Evolutionary conservation across 2,329 filamentous ascomycete genomes (phyloP).

Genomic region (Fusarium piperis): DNA sequence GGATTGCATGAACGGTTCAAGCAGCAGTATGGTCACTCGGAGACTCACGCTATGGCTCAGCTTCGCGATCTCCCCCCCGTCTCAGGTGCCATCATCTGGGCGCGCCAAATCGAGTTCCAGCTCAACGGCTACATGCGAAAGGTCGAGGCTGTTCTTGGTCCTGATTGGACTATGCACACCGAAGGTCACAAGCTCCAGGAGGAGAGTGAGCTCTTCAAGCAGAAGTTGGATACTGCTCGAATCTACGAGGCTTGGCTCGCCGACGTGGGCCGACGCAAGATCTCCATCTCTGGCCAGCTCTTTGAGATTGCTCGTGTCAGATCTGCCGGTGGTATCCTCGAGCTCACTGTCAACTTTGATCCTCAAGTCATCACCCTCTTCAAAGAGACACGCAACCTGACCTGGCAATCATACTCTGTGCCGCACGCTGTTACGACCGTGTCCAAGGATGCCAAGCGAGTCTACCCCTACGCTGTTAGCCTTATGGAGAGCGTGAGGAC

Average conservation of each 20-base stretch:
- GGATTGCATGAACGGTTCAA: constrained; percentile 97
- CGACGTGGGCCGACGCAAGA: constrained; percentile 87
- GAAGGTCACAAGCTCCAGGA: constrained; percentile 94
- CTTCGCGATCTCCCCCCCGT: constrained; percentile 95
- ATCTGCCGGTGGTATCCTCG: constrained; percentile 87
- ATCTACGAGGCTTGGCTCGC: constrained; percentile 97
- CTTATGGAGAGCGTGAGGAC: constrained; percentile 99
- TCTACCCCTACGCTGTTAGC: constrained; percentile 97
- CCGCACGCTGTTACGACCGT: constrained; percentile 95
- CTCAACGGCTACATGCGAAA: constrained; percentile 98
- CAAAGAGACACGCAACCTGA: constrained; percentile 96
- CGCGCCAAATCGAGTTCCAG: constrained; percentile 94
- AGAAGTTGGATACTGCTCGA: constrained; percentile 92
- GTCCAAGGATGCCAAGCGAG: constrained; percentile 97
- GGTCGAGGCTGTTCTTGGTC: constrained; percentile 96
- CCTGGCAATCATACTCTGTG: constrained; percentile 94
- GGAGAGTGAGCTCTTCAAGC: constrained; percentile 92
- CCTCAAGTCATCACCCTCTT: constrained; percentile 96
- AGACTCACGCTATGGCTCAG: constrained; percentile 98
- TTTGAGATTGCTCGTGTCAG: constrained; percentile 91
- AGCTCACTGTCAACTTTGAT: constrained; percentile 95
- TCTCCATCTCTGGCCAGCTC: constrained; percentile 90
- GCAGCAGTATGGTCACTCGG: constrained; percentile 97
- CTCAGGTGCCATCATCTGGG: constrained; percentile 97
- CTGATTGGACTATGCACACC: constrained; percentile 92